A percentile compares a stretch with the other conserved stretches of the same genome.
Evolutionary conservation across 169 alveolate species (phyloP).

Genomic region (Plasmodium cynomolgi): DNA sequence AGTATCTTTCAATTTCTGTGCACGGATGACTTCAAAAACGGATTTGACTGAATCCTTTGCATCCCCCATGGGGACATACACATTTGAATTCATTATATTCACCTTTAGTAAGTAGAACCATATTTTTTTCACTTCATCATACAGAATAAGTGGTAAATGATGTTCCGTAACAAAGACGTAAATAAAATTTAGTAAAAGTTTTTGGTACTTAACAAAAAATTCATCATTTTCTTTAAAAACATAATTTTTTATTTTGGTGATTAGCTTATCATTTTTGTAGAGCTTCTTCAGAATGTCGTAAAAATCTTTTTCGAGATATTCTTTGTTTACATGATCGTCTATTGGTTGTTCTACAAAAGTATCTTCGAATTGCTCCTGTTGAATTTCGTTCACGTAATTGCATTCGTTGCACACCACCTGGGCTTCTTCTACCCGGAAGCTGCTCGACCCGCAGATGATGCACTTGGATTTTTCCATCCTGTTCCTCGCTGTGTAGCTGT

Average conservation of each 20-base stretch:
- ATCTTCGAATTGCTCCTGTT: conserved; percentile 37
- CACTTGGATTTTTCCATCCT: conserved; percentile 31
- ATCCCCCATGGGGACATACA: conserved; percentile 20
- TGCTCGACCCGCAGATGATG: conserved; percentile 9
- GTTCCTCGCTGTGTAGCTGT: too few species aligned
- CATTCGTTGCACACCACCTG: conserved; percentile 44
- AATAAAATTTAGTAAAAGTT: conserved; percentile 8
- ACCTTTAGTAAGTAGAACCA: conserved; percentile 50
- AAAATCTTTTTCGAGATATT: conserved; percentile 24
- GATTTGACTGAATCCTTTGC: conserved; percentile 6
- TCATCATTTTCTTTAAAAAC: conserved; percentile 68
- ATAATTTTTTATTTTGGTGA: conserved; percentile 22
- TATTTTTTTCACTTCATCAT: conserved; percentile 42
- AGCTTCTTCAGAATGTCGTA: conserved; percentile 40
- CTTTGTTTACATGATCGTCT: background rate
- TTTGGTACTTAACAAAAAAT: conserved; percentile 45
- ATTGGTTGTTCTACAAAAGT: background rate
- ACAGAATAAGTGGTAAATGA: conserved; percentile 10
- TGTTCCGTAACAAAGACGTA: conserved; percentile 4
- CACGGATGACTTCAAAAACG: conserved; percentile 37
- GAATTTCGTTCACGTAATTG: conserved; percentile 33
- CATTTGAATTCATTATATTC: conserved; percentile 15
- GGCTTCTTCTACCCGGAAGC: conserved; percentile 46
- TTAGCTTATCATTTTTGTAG: conserved; percentile 30
- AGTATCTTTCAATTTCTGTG: background rate